Evolutionary conservation across 202 grass and related monocot species (phyloP).

Genomic region (Setaria italica): DNA sequence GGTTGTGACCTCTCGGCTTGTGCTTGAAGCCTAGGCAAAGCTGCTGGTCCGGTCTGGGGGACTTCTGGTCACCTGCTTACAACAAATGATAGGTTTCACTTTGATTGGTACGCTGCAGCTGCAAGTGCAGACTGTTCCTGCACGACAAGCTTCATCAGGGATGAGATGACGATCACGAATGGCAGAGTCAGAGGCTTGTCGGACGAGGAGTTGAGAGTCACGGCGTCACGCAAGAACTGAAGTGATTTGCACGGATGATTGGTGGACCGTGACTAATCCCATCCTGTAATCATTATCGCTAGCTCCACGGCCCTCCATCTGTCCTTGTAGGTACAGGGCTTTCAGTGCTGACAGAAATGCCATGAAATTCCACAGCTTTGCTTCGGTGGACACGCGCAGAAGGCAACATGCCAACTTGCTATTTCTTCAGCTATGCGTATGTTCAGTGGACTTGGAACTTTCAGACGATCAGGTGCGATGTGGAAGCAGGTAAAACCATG

Average conservation of each 20-base stretch:
- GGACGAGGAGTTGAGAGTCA: neutral
- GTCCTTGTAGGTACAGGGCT: slow-evolving; percentile 40
- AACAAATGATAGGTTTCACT: slow-evolving; percentile 2
- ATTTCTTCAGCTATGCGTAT: neutral
- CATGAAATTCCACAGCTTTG: neutral
- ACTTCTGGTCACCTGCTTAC: neutral
- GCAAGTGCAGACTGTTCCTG: slow-evolving; percentile 2
- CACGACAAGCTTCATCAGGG: slow-evolving; percentile 18
- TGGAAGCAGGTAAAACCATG: slow-evolving; percentile 46
- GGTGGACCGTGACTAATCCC: slow-evolving; percentile 25
- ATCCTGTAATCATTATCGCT: slow-evolving; percentile 23
- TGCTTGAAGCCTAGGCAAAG: slow-evolving; percentile 27
- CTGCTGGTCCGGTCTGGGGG: neutral
- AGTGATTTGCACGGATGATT: slow-evolving; percentile 16
- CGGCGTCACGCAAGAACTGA: slow-evolving; percentile 2
- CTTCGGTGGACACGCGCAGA: slow-evolving; percentile 24
- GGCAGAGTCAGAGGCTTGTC: neutral
- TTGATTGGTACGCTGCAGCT: neutral
- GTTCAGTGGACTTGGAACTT: slow-evolving; percentile 29
- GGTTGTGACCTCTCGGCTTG: neutral
- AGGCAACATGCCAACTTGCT: slow-evolving; percentile 27
- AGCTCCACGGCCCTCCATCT: neutral
- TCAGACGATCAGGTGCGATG: slow-evolving; percentile 3
- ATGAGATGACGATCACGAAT: neutral
- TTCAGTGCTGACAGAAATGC: slow-evolving; percentile 1